Evolutionary conservation across 768 basidiomycete species (phyloP), one percentile per base, ranked within the genome.

Genomic region (Boletus rufocinnamomeus): DNA sequence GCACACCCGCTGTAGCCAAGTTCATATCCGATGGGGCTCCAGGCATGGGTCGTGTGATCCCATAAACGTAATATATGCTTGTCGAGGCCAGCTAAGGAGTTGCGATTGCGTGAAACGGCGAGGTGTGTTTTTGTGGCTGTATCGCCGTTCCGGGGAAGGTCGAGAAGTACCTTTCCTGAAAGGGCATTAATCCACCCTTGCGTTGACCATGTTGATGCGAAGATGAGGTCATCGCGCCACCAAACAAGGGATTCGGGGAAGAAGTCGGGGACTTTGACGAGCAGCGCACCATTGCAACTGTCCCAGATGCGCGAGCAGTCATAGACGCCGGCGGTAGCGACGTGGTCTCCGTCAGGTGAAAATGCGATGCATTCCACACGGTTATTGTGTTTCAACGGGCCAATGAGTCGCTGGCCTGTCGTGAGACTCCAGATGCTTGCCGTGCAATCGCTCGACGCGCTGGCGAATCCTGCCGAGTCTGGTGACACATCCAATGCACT

Each of bases 281-380:
- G 19, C 3, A 51, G 6, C 3, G 27, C n/a, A 8, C 63, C 64
- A 5, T 52, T 21, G 5, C 60, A 57, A 27, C 53, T 58, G 41
- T 65, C 19, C 59, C 63, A 65, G 23, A 65, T 43, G 35, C 56
- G 63, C 27, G 58, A 32, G 32, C 44, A 58, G 48, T 62, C 59
- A 10, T 46, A 16, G n/a, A 28, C 6, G 19, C 56, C 57, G 3
- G 60, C 51, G 2, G 60, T 58, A 50, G 60, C 64, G 35, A 65
- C 28, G 0, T 55, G 56, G 35, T 58, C 56, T 0, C 63, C 63
- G 35, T 61, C 54, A 1, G 57, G 63, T 4, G 64, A 65, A 45
- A 65, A 65, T 16, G 34, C 51, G n/a, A 62, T 44, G 34, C 60
- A 58, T 35, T 50, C 53, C 27, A 65, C 35, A 5, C 38, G 56